phyloP scores from a whole-genome alignment of 768 basidiomycete species.

The Leccinum incarnatum region DNA sequence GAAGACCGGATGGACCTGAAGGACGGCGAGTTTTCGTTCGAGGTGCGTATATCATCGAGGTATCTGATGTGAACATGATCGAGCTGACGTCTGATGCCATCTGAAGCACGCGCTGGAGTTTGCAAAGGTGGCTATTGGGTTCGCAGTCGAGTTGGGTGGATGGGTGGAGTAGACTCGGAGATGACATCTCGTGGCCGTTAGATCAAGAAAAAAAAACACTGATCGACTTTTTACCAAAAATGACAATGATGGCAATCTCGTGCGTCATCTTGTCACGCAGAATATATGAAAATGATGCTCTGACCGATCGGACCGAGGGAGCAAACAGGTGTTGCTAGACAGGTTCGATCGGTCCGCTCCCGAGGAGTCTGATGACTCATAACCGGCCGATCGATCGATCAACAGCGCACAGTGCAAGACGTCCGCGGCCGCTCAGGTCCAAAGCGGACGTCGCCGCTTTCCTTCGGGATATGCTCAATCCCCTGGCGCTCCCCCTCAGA shows the following conservation, averaged over 20 bases:
- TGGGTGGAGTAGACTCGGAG: slow-evolving; percentile 12
- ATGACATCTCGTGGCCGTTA: background rate
- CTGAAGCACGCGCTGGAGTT: slow-evolving; percentile 40
- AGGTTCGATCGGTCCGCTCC: background rate
- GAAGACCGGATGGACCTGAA: slow-evolving; percentile 22
- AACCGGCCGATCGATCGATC: too few relatives aligned
- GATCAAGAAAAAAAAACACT: background rate
- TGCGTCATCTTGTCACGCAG: too few relatives aligned
- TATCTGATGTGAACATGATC: background rate
- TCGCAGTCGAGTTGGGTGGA: slow-evolving; percentile 48
- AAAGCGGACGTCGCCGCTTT: too few relatives aligned
- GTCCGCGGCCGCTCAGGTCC: too few relatives aligned
- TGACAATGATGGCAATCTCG: too few relatives aligned
- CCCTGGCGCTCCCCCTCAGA: too few relatives aligned
- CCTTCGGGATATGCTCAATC: too few relatives aligned
- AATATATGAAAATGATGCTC: too few relatives aligned
- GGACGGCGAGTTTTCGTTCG: slow-evolving; percentile 42
- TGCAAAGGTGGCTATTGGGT: slow-evolving; percentile 57
- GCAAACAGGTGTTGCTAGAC: background rate
- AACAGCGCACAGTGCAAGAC: too few relatives aligned
- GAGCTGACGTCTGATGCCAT: background rate
- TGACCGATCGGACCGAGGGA: background rate
- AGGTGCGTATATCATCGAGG: slow-evolving; percentile 16
- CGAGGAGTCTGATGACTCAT: background rate
- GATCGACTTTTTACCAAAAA: too few relatives aligned